A percentile compares a stretch with the other conserved stretches of the same genome.
phyloP scores from a whole-genome alignment of 2,329 filamentous ascomycete species.

The Metarhizium rileyi region DNA sequence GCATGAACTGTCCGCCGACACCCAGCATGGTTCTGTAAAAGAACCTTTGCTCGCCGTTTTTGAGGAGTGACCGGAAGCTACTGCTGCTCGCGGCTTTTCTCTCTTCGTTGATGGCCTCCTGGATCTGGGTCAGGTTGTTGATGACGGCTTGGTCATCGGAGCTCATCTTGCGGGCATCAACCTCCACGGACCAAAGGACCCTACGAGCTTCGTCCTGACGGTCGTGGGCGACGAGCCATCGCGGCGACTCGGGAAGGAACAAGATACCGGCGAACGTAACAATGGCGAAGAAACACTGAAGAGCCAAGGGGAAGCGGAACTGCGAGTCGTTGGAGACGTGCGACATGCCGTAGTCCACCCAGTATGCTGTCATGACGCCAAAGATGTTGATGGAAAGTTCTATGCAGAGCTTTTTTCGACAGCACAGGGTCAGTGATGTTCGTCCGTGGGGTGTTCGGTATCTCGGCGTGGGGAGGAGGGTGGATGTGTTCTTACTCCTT shows the following conservation, averaged over 20 bases:
- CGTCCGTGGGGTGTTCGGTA: not conserved
- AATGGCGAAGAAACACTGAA: slow-evolving; percentile 32
- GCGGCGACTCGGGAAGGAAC: slow-evolving; percentile 34
- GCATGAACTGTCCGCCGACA: slow-evolving; percentile 34
- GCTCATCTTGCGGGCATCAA: slow-evolving; percentile 15
- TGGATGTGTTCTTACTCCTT: slow-evolving; percentile 9
- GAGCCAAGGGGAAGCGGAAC: slow-evolving; percentile 35
- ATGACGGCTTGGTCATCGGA: slow-evolving; percentile 18
- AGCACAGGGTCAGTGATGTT: not conserved
- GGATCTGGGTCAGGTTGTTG: slow-evolving; percentile 25
- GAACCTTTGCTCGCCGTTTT: slow-evolving; percentile 21
- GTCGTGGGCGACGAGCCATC: slow-evolving; percentile 29
- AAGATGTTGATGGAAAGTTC: slow-evolving; percentile 22
- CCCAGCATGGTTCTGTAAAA: slow-evolving; percentile 30
- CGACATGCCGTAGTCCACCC: slow-evolving; percentile 29
- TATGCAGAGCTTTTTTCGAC: not conserved
- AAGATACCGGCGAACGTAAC: slow-evolving; percentile 22
- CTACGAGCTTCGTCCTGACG: slow-evolving; percentile 31
- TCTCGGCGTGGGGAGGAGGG: not conserved
- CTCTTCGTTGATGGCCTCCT: slow-evolving; percentile 29
- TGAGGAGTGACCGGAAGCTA: slow-evolving; percentile 26
- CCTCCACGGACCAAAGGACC: slow-evolving; percentile 22
- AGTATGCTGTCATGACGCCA: slow-evolving; percentile 24
- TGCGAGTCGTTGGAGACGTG: slow-evolving; percentile 24
- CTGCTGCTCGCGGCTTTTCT: slow-evolving; percentile 23